Evolutionary conservation across 768 basidiomycete species (phyloP).

Genomic region (Cystobasidium tubakii): DNA sequence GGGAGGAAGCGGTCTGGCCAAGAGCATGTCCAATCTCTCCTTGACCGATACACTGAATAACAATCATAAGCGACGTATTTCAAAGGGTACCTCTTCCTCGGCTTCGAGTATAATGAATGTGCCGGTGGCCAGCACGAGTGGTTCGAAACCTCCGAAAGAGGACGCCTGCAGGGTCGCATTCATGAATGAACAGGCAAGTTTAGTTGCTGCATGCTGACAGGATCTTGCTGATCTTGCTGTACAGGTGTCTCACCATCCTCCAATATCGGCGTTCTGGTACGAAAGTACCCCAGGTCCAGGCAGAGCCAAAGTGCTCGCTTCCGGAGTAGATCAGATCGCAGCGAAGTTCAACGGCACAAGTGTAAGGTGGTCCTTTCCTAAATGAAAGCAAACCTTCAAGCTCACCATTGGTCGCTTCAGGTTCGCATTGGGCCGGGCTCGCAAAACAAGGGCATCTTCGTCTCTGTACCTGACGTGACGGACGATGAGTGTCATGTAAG

Average conservation of each 20-base stretch:
- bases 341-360: slow-evolving; percentile 83
- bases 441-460: slow-evolving; percentile 80
- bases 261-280: slow-evolving; percentile 58
- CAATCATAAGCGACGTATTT: slow-evolving; percentile 18
- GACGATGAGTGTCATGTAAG: slow-evolving; percentile 64
- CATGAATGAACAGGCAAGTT: slow-evolving; percentile 44
- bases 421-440: slow-evolving; percentile 75
- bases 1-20: slow-evolving; percentile 15
- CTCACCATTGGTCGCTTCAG: background rate
- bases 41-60: slow-evolving; percentile 12
- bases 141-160: background rate
- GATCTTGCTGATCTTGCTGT: background rate
- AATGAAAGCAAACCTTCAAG: slow-evolving; percentile 25
- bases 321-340: slow-evolving; percentile 80
- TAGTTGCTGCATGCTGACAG: background rate
- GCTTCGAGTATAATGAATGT: slow-evolving; percentile 32
- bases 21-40: slow-evolving; percentile 26
- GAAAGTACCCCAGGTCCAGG: slow-evolving; percentile 37
- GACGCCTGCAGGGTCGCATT: slow-evolving; percentile 40
- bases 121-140: slow-evolving; percentile 1
- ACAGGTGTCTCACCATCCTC: slow-evolving; percentile 86
- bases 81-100: slow-evolving; percentile 2
- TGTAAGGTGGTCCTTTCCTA: slow-evolving; percentile 43
- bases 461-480: slow-evolving; percentile 66
- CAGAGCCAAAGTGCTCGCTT: slow-evolving; percentile 48